Evolutionary conservation across 2,329 filamentous ascomycete genomes (phyloP).

Genomic region (Aspergillus ochraceus): DNA sequence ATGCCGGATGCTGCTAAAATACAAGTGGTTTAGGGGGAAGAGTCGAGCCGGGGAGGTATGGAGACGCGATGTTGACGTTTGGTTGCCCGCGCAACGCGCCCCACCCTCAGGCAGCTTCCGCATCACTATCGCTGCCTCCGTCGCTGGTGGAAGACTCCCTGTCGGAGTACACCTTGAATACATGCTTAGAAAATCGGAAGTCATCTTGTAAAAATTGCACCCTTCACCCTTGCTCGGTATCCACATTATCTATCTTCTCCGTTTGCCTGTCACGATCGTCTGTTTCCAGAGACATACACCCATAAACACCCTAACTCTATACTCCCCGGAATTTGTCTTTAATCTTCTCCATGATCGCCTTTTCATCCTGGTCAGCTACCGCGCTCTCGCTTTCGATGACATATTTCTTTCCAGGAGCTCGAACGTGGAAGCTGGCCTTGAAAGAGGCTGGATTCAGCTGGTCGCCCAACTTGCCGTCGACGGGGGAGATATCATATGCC

Average conservation of each 20-base stretch:
- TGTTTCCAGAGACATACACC: background rate
- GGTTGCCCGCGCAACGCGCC: slow-evolving; percentile 21
- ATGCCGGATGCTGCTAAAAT: background rate
- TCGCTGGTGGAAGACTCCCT: too few relatives aligned
- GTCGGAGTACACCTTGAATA: too few relatives aligned
- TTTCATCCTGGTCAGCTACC: slow-evolving; percentile 5
- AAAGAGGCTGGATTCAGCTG: background rate
- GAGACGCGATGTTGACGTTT: slow-evolving; percentile 23
- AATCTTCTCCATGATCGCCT: slow-evolving; percentile 1
- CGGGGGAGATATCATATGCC: slow-evolving; percentile 6
- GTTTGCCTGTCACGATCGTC: background rate
- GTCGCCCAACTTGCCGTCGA: background rate
- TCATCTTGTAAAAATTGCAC: too few relatives aligned
- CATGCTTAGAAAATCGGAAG: too few relatives aligned
- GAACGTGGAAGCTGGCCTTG: slow-evolving; percentile 1
- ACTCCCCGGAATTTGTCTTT: background rate
- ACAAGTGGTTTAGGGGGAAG: slow-evolving; percentile 3
- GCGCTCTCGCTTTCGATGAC: slow-evolving; percentile 2
- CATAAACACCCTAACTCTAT: background rate
- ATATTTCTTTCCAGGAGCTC: background rate
- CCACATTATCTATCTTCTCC: background rate
- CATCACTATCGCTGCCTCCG: too few relatives aligned
- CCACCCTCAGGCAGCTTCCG: slow-evolving; percentile 11
- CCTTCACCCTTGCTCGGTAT: background rate
- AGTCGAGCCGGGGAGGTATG: slow-evolving; percentile 5